phyloP scores from a whole-genome alignment of 2,329 filamentous ascomycete genomes.

The Fusarium sp. region DNA sequence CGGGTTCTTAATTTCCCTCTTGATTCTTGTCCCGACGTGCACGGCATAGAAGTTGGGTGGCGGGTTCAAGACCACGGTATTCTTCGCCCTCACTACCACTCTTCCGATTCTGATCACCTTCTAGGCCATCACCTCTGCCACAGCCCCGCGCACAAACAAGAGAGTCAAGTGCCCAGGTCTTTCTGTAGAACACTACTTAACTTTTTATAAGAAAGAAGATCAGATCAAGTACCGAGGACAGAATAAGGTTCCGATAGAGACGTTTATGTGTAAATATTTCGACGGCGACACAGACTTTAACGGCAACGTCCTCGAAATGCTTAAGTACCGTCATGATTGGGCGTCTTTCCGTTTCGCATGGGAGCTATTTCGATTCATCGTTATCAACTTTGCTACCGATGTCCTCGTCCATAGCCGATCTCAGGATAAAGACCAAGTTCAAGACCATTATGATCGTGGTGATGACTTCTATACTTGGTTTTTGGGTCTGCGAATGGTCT shows the following conservation, averaged over 20 bases:
- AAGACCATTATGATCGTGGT: conserved; percentile 93
- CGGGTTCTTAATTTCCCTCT: conserved; percentile 6
- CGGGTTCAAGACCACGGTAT: conserved; percentile 84
- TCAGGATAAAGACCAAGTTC: conserved; percentile 95
- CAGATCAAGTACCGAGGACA: conserved; percentile 73
- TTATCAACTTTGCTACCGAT: conserved; percentile 85
- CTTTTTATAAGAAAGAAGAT: conserved; percentile 70
- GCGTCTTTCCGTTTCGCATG: conserved; percentile 88
- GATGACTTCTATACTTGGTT: conserved; percentile 98
- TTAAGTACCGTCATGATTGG: conserved; percentile 96
- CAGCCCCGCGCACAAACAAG: conserved; percentile 88
- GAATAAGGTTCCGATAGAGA: conserved; percentile 84
- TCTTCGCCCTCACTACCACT: conserved; percentile 79
- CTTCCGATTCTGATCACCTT: conserved; percentile 81
- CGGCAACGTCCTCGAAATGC: conserved; percentile 82
- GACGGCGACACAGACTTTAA: conserved; percentile 91
- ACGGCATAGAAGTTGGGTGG: conserved; percentile 80
- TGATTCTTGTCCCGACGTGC: not conserved
- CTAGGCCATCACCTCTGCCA: conserved; percentile 80
- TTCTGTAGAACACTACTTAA: conserved; percentile 86
- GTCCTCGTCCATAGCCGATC: conserved; percentile 87
- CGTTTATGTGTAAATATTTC: conserved; percentile 96
- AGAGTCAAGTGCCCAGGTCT: conserved; percentile 85
- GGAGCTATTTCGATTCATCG: conserved; percentile 82
- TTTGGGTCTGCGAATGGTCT: conserved; percentile 95